Conservation (phyloP, 768 basidiomycete species). For the Lyophyllum decastes region DNA sequence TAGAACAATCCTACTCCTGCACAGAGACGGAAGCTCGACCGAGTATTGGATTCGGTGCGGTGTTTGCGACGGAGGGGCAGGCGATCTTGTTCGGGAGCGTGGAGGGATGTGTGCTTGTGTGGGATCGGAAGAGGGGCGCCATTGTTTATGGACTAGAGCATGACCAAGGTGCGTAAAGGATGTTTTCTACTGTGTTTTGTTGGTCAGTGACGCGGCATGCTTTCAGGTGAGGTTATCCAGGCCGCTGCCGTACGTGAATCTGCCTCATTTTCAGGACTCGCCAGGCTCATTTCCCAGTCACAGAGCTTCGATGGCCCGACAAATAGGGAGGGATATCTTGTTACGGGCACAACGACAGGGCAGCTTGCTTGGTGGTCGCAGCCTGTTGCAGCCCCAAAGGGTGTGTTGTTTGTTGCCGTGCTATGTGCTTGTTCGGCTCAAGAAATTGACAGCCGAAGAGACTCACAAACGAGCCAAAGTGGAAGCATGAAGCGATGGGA, state of each 20-base stretch:
- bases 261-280: background rate
- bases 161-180: conserved; percentile 47
- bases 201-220: conserved; percentile 13
- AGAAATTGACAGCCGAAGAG: background rate
- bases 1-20: conserved; percentile 53
- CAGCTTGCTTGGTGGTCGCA: conserved; percentile 61
- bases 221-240: conserved; percentile 39
- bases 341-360: conserved; percentile 60
- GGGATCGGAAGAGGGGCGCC: conserved; percentile 57
- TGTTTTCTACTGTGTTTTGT: conserved; percentile 12
- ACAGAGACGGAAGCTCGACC: conserved; percentile 38
- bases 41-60: conserved; percentile 42
- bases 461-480: conserved; percentile 8
- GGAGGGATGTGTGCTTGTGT: conserved; percentile 58
- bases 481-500: background rate
- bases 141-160: conserved; percentile 64
- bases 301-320: conserved; percentile 51
- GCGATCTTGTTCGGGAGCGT: conserved; percentile 57
- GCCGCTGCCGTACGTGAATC: conserved; percentile 41
- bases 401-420: conserved; percentile 10
- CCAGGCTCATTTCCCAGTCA: background rate
- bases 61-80: conserved; percentile 55
- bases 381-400: conserved; percentile 33
- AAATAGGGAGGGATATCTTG: conserved; percentile 42
- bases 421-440: background rate